These are phyloP conservation scores for Sporothrix brunneoviolacea DNA, from an alignment of 2,329 filamentous ascomycete species.

Conservation along the genomic window DNA sequence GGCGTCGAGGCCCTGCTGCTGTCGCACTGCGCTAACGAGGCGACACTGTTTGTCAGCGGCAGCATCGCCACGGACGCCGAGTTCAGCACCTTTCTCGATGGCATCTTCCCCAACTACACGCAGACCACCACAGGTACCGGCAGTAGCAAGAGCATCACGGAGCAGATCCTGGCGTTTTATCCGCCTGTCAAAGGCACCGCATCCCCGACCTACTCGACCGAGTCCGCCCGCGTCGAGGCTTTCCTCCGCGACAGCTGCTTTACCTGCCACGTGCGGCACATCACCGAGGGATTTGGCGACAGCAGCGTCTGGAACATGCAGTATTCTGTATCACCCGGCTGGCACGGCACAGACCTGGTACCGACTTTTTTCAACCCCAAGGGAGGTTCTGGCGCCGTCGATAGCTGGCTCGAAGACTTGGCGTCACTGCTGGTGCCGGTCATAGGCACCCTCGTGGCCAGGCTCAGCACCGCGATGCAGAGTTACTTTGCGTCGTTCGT, in stretches of 20 bases:
- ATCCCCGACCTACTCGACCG: conserved; percentile 17
- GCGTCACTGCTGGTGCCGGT: conserved; percentile 24
- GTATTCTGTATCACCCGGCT: conserved; percentile 33
- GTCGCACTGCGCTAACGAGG: conserved; percentile 27
- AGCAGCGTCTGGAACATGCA: conserved; percentile 33
- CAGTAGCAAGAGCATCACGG: conserved; percentile 25
- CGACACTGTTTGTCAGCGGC: conserved; percentile 25
- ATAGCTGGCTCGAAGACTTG: conserved; percentile 22
- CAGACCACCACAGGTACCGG: no score
- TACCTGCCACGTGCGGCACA: conserved; percentile 30
- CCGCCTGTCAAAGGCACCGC: conserved; percentile 17
- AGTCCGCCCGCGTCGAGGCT: conserved; percentile 25
- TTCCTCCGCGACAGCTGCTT: conserved; percentile 31
- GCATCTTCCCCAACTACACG: conserved; percentile 29
- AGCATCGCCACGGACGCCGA: conserved; percentile 25
- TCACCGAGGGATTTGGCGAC: conserved; percentile 31
- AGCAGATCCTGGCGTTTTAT: conserved; percentile 26
- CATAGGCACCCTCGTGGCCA: conserved; percentile 26
- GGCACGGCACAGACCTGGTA: conserved; percentile 35
- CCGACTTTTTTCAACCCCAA: conserved; percentile 34
- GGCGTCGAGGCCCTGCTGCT: conserved; percentile 24
- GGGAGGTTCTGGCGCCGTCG: conserved; percentile 20
- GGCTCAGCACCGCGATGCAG: conserved; percentile 32
- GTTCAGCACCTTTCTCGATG: conserved; percentile 27
- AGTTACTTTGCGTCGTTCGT: conserved; percentile 35